Evolutionary conservation across 1,139 yeast genomes (phyloP).

Genomic region (Blastobotrys indianensis): DNA sequence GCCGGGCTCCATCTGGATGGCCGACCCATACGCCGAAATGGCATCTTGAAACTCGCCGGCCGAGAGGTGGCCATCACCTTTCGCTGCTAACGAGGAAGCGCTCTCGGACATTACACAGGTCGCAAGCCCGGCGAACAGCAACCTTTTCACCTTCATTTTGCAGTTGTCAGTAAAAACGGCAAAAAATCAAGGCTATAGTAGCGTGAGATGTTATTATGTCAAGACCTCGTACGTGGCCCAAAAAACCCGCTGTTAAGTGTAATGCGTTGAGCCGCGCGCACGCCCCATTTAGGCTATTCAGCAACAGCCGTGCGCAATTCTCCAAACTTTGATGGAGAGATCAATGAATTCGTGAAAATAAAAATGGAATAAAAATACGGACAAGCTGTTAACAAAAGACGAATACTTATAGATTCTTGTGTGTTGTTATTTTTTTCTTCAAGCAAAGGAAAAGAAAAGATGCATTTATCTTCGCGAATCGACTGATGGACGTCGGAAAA

Average conservation of each 20-base stretch:
- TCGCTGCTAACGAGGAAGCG: slow-evolving; percentile 3
- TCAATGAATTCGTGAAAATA: too few species aligned
- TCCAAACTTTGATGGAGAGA: too few species aligned
- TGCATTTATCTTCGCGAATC: too few species aligned
- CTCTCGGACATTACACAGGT: neutral
- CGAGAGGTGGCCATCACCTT: slow-evolving; percentile 24
- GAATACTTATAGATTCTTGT: too few species aligned
- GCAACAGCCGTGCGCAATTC: too few species aligned
- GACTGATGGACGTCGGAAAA: too few species aligned
- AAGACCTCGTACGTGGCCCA: neutral
- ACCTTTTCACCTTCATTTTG: neutral
- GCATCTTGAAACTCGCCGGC: slow-evolving; percentile 33
- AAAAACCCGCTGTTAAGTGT: neutral
- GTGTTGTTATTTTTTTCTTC: too few species aligned
- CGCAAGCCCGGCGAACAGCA: neutral
- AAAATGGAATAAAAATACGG: too few species aligned
- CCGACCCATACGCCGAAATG: slow-evolving; percentile 51
- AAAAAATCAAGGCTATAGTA: too few species aligned
- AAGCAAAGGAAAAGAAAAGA: too few species aligned
- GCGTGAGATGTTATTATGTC: neutral
- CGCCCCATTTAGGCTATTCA: slow-evolving; percentile 4
- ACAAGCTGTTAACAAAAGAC: too few species aligned
- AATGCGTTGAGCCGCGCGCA: slow-evolving; percentile 5
- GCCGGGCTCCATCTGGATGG: slow-evolving; percentile 28
- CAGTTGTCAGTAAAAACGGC: too few species aligned